Base-by-base conservation (phyloP, 768 basidiomycete genomes). In the Trametes elegans region DNA sequence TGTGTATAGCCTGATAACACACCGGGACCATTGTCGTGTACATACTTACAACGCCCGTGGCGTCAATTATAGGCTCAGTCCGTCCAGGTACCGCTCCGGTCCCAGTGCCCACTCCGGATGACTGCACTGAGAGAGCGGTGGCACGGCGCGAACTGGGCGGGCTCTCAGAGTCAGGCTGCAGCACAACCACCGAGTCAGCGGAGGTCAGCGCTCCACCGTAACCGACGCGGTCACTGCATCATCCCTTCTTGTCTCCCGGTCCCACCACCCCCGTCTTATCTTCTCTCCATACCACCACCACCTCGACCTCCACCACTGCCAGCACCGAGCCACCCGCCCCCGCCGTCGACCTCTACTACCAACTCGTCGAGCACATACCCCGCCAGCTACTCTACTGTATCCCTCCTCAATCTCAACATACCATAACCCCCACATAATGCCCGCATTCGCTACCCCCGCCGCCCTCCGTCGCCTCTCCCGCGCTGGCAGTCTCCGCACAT, bases 381-480 rank as follows among this genome's bases (percentile, higher is more conserved):
- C 16, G 14, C 32, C 11, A 11, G n/a, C 34, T 35, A 11, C 10
- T 28, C 39, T 41, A 47, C 31, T 16, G 10, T 8, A 16, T 28
- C 24, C 7, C 34, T 24, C 16, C 24, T 47, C 19, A 19, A 39
- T 8, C 36, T 9, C 35, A 36, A 23, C 28, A 34, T 32, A 43
- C n/a, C 40, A 28, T 43, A 41, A 42, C 29, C 46, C 27, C 47
- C 10, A 10, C 32, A 55, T 57, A 40, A 58, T 58, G 57, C 60
- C 57, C 32, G 56, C 57, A 16, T 51, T 55, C 53, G 51, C 39
- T n/a, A 19, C 49, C 19, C 34, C 56, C 52, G 21, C 51, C 41
- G 34, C 51, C 21, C 47, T 57, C 47, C 55, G 43, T 43, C 56
- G 56, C 49, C 42, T 51, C 47, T 45, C 55, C 1, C 55, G 42